Evolutionary conservation across 192 early-diverging fungal genomes (phyloP).

Genomic region (Backusella liffmaniae): DNA sequence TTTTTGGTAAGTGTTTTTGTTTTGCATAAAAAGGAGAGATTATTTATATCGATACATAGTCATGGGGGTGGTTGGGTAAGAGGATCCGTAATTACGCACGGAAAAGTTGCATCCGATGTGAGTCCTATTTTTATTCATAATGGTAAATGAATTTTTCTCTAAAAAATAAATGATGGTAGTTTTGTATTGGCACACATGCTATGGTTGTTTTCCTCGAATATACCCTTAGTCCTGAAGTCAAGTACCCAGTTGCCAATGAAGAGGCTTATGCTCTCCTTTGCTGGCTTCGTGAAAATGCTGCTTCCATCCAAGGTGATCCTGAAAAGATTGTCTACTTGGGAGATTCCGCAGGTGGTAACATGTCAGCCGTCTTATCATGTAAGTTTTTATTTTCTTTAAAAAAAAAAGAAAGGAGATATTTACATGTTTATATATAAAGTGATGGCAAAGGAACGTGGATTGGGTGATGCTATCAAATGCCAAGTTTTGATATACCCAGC

Average conservation of each 20-base stretch:
- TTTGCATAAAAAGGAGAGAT: neutral
- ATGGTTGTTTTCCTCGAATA: slow-evolving; percentile 21
- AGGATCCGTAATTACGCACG: neutral
- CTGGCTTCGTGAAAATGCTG: slow-evolving; percentile 9
- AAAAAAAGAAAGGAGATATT: neutral
- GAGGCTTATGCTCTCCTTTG: slow-evolving; percentile 21
- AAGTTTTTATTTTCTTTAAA: neutral
- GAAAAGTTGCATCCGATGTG: slow-evolving; percentile 2
- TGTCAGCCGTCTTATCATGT: slow-evolving; percentile 1
- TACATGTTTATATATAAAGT: neutral
- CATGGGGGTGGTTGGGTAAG: neutral
- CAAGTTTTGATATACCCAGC: slow-evolving; percentile 23
- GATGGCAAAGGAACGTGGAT: slow-evolving; percentile 14
- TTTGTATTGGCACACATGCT: neutral
- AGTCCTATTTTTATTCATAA: neutral
- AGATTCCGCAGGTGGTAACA: slow-evolving; percentile 30
- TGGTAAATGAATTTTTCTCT: neutral
- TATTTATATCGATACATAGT: neutral
- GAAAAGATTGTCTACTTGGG: slow-evolving; percentile 15
- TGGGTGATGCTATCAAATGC: neutral
- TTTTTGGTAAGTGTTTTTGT: neutral
- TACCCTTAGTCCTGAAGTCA: slow-evolving; percentile 13
- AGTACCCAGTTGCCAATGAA: slow-evolving; percentile 16
- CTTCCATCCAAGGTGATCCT: slow-evolving; percentile 3
- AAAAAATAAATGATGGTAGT: neutral